phyloP scores from a whole-genome alignment of 371 early-diverging fungal genomes.

The Saksenaea oblongispora region DNA sequence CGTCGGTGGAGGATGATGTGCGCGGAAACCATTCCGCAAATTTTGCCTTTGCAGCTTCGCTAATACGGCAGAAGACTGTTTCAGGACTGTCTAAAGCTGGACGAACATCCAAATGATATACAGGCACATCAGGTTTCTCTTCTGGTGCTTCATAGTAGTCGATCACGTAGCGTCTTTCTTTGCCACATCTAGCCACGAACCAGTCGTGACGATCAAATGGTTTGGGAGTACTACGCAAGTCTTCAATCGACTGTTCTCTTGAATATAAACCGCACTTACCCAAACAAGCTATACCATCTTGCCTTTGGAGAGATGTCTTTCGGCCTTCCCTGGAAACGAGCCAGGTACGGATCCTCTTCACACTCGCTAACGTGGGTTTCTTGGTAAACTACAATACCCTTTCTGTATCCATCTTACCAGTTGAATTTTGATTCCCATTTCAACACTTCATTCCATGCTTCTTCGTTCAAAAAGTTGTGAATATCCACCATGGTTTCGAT shows the following conservation, averaged over 20 bases:
- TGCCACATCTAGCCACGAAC: conserved; percentile 74
- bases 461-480: conserved; percentile 97
- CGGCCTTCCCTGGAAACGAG: conserved; percentile 84
- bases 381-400: not conserved
- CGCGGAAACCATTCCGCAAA: conserved; percentile 46
- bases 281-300: conserved; percentile 57
- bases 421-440: conserved; percentile 87
- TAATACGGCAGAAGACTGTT: conserved; percentile 65
- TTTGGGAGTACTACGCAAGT: conserved; percentile 49
- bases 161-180: conserved; percentile 74
- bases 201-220: conserved; percentile 87
- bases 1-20: not conserved
- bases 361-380: conserved; percentile 42
- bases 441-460: conserved; percentile 90
- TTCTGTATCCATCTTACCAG: conserved; percentile 47
- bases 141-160: conserved; percentile 76
- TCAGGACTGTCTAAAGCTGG: conserved; percentile 77
- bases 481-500: conserved; percentile 94
- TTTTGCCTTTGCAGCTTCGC: conserved; percentile 46
- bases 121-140: conserved; percentile 68
- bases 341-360: conserved; percentile 65
- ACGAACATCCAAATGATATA: conserved; percentile 80
- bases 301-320: conserved; percentile 80
- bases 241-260: not conserved
- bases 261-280: conserved; percentile 35